Evolutionary conservation across 192 early-diverging fungal genomes (phyloP).

Genomic region (Oehlia diaphana): DNA sequence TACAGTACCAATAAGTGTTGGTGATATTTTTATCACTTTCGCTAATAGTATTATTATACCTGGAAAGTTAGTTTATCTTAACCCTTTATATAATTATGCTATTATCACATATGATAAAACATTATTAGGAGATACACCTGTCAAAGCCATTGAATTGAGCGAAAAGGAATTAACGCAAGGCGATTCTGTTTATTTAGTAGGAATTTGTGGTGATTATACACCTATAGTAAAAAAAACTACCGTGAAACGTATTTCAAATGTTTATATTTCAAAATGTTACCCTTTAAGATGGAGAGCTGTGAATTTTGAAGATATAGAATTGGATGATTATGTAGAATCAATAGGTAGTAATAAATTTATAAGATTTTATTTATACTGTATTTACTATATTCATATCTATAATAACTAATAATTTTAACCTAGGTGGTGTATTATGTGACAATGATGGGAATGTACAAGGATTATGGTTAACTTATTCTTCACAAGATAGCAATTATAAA

Average conservation of each 20-base stretch:
- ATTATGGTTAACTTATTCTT: constrained; percentile 71
- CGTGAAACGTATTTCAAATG: constrained; percentile 58
- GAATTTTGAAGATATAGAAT: constrained; percentile 61
- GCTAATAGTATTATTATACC: constrained; percentile 87
- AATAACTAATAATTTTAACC: background rate
- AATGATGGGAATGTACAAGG: constrained; percentile 56
- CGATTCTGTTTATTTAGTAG: constrained; percentile 57
- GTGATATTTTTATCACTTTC: constrained; percentile 81
- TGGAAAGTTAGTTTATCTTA: constrained; percentile 75
- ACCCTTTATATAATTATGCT: constrained; percentile 88
- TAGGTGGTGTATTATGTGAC: constrained; percentile 63
- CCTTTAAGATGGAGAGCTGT: constrained; percentile 63
- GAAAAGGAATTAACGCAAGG: constrained; percentile 62
- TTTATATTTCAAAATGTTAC: constrained; percentile 64
- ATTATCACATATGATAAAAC: constrained; percentile 80
- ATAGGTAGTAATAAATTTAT: constrained; percentile 37
- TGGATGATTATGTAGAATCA: constrained; percentile 64
- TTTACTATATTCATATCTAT: too few relatives aligned
- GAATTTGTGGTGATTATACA: constrained; percentile 51
- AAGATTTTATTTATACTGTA: too few relatives aligned
- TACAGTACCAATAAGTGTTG: constrained; percentile 75
- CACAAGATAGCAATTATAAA: constrained; percentile 65
- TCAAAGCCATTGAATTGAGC: constrained; percentile 62
- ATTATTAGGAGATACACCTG: constrained; percentile 75
- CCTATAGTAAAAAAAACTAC: constrained; percentile 61